A percentile compares a stretch with the other conserved stretches of the same genome.
Evolutionary conservation across 1,139 yeast genomes (phyloP).

Genomic region (Debaryomycetaceae sp.): DNA sequence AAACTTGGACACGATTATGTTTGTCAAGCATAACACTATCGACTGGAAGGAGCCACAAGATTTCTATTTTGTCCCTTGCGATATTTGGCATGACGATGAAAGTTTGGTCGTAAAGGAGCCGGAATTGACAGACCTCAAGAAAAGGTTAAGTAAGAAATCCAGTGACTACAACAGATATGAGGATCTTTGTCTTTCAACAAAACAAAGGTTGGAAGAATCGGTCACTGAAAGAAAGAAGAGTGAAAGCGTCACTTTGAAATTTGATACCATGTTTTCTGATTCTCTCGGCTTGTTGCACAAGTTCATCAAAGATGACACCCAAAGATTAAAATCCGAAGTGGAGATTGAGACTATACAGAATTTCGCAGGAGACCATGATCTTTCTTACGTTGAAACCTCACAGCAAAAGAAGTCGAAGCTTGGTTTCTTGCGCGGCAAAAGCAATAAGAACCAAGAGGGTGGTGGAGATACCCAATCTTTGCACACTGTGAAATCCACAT

Average conservation of each 20-base stretch:
- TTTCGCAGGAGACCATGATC: conserved; percentile 75
- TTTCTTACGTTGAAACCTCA: conserved; percentile 46
- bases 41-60: conserved; percentile 88
- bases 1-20: conserved; percentile 81
- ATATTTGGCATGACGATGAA: conserved; percentile 97
- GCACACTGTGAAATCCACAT: conserved; percentile 30
- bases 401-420: conserved; percentile 50
- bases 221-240: conserved; percentile 29
- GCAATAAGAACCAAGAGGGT: conserved; percentile 10
- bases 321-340: conserved; percentile 73
- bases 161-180: conserved; percentile 43
- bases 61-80: conserved; percentile 79
- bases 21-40: conserved; percentile 73
- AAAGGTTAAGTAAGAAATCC: conserved; percentile 50
- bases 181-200: conserved; percentile 41
- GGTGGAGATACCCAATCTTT: conserved; percentile 26
- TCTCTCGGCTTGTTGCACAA: conserved; percentile 56
- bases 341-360: conserved; percentile 87
- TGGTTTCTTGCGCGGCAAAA: conserved; percentile 44
- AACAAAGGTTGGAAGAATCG: conserved; percentile 51
- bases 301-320: conserved; percentile 71
- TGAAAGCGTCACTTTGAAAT: conserved; percentile 37
- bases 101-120: conserved; percentile 59
- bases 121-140: conserved; percentile 65
- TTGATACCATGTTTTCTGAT: conserved; percentile 53